Evolutionary conservation across 2,329 filamentous ascomycete species (phyloP).

Genomic region (Aspergillus proliferans): DNA sequence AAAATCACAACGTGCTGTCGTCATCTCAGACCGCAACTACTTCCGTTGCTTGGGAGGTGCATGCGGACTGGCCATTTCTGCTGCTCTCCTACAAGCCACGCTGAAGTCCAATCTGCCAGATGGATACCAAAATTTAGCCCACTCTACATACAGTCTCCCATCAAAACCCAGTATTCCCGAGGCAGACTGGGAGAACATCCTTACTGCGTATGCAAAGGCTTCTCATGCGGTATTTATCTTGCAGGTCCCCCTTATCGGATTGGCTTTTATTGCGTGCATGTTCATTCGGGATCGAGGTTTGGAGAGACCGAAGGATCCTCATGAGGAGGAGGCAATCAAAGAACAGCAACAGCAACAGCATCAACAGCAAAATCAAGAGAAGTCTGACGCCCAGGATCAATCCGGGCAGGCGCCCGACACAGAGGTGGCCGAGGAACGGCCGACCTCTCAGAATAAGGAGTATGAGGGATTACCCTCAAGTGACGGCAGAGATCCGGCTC

Average conservation of each 20-base stretch:
- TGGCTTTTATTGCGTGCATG: conserved; percentile 46
- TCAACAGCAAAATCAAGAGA: conserved; percentile 18
- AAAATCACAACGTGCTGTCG: conserved; percentile 54
- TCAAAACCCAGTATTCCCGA: conserved; percentile 20
- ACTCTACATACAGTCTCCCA: conserved; percentile 36
- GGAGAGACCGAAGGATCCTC: conserved; percentile 27
- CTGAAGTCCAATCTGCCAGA: conserved; percentile 35
- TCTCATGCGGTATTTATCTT: conserved; percentile 53
- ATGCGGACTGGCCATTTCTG: conserved; percentile 52
- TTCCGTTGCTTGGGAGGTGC: conserved; percentile 55
- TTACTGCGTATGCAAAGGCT: conserved; percentile 49
- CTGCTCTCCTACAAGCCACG: conserved; percentile 43
- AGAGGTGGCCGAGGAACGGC: not conserved
- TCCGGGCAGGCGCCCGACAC: not conserved
- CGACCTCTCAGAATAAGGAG: not conserved
- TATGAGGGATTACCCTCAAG: not conserved
- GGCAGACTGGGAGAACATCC: conserved; percentile 36
- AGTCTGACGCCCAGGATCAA: not conserved
- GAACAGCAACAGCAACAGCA: conserved; percentile 17
- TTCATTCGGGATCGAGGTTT: conserved; percentile 50
- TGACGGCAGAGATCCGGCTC: not conserved
- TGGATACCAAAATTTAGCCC: conserved; percentile 31
- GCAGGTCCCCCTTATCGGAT: conserved; percentile 49
- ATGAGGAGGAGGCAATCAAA: conserved; percentile 19
- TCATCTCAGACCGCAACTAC: conserved; percentile 59